phyloP scores from a whole-genome alignment of 2,329 filamentous ascomycete genomes.

The Rhinocladiella similis region DNA sequence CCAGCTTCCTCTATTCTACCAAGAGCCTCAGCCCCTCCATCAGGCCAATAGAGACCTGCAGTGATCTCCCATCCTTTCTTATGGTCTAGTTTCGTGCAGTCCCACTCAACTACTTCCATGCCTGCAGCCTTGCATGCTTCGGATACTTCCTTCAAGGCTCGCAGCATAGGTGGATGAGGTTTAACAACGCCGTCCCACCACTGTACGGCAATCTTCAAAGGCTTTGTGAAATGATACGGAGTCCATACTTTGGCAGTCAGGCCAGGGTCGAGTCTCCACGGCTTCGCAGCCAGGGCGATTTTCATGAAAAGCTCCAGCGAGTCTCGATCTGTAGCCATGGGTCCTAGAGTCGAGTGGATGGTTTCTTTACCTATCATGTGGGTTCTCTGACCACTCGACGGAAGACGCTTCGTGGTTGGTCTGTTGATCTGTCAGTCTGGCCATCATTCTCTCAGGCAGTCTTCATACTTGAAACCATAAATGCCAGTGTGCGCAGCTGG shows the following conservation, averaged over 20 bases:
- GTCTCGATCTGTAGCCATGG: slow-evolving; percentile 53
- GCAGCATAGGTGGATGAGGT: slow-evolving; percentile 64
- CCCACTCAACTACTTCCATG: slow-evolving; percentile 55
- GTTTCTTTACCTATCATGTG: slow-evolving; percentile 5
- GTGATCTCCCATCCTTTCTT: slow-evolving; percentile 48
- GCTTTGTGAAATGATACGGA: slow-evolving; percentile 19
- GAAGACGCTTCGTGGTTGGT: slow-evolving; percentile 44
- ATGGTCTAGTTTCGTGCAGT: slow-evolving; percentile 51
- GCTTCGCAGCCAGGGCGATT: slow-evolving; percentile 42
- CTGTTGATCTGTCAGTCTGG: background rate
- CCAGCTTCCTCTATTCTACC: slow-evolving; percentile 53
- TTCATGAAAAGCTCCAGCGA: slow-evolving; percentile 47
- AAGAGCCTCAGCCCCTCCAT: slow-evolving; percentile 57
- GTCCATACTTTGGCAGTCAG: slow-evolving; percentile 40
- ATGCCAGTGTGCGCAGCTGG: slow-evolving; percentile 42
- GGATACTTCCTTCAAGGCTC: slow-evolving; percentile 48
- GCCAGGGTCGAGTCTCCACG: slow-evolving; percentile 56
- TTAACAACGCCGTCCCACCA: slow-evolving; percentile 64
- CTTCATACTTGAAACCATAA: slow-evolving; percentile 34
- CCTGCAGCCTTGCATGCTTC: slow-evolving; percentile 46
- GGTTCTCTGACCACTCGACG: slow-evolving; percentile 16
- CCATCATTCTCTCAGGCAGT: no score
- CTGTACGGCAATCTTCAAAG: slow-evolving; percentile 60
- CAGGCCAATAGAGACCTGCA: slow-evolving; percentile 56
- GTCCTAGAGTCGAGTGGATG: slow-evolving; percentile 53